Evolutionary conservation across 495 filamentous ascomycete species (phyloP), one percentile per base, ranked within the genome.

Genomic region (Cairneyella variabilis): DNA sequence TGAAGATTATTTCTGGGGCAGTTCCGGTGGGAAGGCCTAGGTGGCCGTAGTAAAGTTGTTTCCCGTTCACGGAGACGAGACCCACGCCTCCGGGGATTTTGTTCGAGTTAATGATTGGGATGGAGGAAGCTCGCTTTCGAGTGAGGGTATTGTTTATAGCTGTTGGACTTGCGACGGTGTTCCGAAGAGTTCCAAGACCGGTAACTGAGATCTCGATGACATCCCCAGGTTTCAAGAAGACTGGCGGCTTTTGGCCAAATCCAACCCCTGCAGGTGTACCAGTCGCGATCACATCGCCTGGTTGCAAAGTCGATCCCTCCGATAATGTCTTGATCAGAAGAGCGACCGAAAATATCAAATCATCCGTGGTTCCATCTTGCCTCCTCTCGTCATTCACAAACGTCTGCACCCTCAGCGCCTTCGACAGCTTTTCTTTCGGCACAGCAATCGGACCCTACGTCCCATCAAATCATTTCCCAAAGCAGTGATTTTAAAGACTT

Each of bases 271-370:
- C 49, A 2, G 67, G 66, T 3, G 73, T 76, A 14, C 71, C 75
- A 0, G 75, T 76, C 53, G 73, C 22, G 34, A 76, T 71, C 0
- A 73, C 58, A 5, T 68, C 71, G 14, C 60, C 60, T 18, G 43
- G 36, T 44, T 59, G 39, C 1, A 77, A 41, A 0, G 74, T 75
- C 0, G 71, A 73, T 3, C 72, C 73, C 42, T 71, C 67, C 25
- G 53, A 62, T 12, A 32, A 51, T 40, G 61, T 61, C 10, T 48
- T 51, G 4, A 64, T 53, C 32, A 62, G 62, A 11, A 65, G 23
- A 37, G 51, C 25, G 6, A 64, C 48, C 18, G 28, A 23, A 23
- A 66, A 64, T 8, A 64, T 30, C 50, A 66, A 41, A 20, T 66
- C 59, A 18, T 23, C 27, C 1, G 59, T 64, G 41, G 44, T 62